A percentile compares a stretch with the other conserved stretches of the same genome.
Evolutionary conservation across 75 land plant species (phyloP).

Genomic region (Picea glauca): DNA sequence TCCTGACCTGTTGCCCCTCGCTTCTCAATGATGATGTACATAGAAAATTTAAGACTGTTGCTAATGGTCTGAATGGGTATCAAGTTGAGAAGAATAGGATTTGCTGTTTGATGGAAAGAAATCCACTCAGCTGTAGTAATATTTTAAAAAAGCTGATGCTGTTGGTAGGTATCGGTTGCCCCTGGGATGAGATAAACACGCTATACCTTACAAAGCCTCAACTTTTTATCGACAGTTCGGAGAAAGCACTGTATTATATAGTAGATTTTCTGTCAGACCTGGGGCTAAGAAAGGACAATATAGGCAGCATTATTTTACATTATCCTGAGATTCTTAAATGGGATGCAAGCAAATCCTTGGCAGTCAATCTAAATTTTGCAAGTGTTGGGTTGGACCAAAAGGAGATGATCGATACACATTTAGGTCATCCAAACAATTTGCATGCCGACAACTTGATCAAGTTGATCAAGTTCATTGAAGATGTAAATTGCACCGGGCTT

Average conservation of each 20-base stretch:
- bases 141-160: constrained; percentile 1
- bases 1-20: constrained; percentile 30
- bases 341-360: background rate
- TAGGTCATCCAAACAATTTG: background rate
- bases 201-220: background rate
- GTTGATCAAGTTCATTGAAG: background rate
- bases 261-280: background rate
- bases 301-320: background rate
- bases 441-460: background rate
- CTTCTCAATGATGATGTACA: constrained; percentile 38
- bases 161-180: constrained; percentile 2
- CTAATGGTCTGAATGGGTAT: constrained; percentile 19
- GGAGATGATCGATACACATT: background rate
- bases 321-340: background rate
- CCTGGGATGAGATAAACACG: constrained; percentile 1
- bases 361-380: background rate
- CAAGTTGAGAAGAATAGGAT: constrained; percentile 30
- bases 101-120: constrained; percentile 5
- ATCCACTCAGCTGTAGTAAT: background rate
- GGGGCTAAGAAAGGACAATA: background rate
- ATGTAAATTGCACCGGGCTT: background rate
- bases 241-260: background rate
- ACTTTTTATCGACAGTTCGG: background rate
- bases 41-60: constrained; percentile 21
- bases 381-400: background rate